Conservation (phyloP, 345 rosid species). For the Dipteronia sinensis region DNA sequence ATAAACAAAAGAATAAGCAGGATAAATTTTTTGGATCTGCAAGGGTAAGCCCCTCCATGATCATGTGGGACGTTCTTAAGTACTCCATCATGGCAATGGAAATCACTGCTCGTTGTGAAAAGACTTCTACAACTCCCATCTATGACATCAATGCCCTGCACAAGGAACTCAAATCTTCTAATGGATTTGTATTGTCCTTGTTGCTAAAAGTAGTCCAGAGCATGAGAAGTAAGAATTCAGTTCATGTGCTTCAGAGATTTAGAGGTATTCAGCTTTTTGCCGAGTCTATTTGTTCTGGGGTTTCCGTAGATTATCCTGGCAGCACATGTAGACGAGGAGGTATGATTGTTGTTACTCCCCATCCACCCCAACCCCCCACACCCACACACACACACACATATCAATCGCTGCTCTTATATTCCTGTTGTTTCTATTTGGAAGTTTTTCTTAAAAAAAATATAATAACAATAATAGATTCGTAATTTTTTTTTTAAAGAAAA, state of each 20-base stretch:
- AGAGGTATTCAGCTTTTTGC: constrained; percentile 79
- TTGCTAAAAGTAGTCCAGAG: constrained; percentile 66
- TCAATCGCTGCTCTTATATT: no score
- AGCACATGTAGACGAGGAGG: constrained; percentile 46
- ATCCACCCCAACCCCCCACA: background rate
- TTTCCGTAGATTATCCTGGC: constrained; percentile 42
- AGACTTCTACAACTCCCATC: constrained; percentile 50
- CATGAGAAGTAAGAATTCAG: constrained; percentile 51
- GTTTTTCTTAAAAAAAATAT: no score
- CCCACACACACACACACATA: no score
- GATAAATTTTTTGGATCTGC: constrained; percentile 44
- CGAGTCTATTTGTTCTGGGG: constrained; percentile 70
- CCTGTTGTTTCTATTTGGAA: no score
- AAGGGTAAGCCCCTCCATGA: constrained; percentile 51
- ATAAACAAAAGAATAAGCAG: constrained; percentile 24
- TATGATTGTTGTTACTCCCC: constrained; percentile 24
- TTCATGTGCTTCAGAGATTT: constrained; percentile 82
- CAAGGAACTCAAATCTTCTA: constrained; percentile 71
- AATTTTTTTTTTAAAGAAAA: background rate
- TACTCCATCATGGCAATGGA: constrained; percentile 84
- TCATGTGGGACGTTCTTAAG: constrained; percentile 94
- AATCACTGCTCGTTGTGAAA: constrained; percentile 70
- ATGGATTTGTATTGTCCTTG: constrained; percentile 68
- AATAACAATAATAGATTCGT: no score
- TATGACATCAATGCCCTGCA: constrained; percentile 51